Conservation (phyloP, 768 basidiomycete genomes). For the Amanita molliuscula region DNA sequence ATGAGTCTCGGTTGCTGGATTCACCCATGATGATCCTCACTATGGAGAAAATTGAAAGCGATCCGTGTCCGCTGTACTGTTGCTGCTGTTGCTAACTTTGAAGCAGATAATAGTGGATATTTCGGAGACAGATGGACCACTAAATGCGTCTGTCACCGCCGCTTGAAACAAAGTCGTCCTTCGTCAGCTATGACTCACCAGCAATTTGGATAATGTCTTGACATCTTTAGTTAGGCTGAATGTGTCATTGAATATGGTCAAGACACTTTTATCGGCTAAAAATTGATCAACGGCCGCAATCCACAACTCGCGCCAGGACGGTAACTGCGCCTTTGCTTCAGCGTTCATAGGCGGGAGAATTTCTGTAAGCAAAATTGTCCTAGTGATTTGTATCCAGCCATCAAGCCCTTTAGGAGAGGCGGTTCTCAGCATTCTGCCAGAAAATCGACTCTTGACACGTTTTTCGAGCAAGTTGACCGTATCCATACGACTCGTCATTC, state of each 20-base stretch:
- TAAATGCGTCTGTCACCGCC: slow-evolving; percentile 26
- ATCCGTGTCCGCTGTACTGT: slow-evolving; percentile 47
- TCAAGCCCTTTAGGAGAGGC: slow-evolving; percentile 43
- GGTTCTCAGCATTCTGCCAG: slow-evolving; percentile 79
- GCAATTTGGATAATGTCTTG: slow-evolving; percentile 42
- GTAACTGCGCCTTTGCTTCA: slow-evolving; percentile 12
- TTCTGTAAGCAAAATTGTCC: slow-evolving; percentile 28
- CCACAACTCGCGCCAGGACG: slow-evolving; percentile 60
- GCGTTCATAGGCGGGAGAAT: slow-evolving; percentile 13
- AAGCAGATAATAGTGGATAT: slow-evolving; percentile 43
- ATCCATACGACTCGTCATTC: slow-evolving; percentile 79
- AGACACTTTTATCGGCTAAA: slow-evolving; percentile 35
- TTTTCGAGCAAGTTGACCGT: slow-evolving; percentile 88
- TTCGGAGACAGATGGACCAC: slow-evolving; percentile 35
- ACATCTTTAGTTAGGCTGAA: slow-evolving; percentile 54
- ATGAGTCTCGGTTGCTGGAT: background rate
- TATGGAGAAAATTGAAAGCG: slow-evolving; percentile 38
- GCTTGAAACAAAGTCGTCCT: background rate
- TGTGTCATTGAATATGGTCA: slow-evolving; percentile 41
- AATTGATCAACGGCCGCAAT: slow-evolving; percentile 42
- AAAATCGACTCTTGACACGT: slow-evolving; percentile 95
- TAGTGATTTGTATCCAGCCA: slow-evolving; percentile 42
- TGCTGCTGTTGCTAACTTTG: slow-evolving; percentile 31
- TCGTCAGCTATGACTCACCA: slow-evolving; percentile 35
- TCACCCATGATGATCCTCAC: slow-evolving; percentile 25